phyloP scores from a whole-genome alignment of 768 basidiomycete species.

The Xerocomellus intermedius region DNA sequence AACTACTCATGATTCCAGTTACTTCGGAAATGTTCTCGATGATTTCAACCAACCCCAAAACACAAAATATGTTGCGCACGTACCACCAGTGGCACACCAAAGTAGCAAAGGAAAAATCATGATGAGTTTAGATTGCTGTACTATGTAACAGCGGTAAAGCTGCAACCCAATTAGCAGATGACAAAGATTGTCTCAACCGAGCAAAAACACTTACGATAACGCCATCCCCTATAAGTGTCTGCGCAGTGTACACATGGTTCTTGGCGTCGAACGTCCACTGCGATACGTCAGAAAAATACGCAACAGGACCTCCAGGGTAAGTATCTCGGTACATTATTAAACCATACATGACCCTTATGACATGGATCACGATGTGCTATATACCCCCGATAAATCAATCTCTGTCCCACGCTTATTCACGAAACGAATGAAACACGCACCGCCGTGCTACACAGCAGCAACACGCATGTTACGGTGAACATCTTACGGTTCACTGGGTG shows the following conservation, averaged over 20 bases:
- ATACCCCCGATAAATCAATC: background rate
- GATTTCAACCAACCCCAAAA: background rate
- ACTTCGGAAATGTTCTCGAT: background rate
- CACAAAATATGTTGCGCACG: background rate
- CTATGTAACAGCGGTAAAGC: background rate
- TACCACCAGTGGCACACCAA: background rate
- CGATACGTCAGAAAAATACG: background rate
- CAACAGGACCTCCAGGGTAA: background rate
- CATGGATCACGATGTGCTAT: background rate
- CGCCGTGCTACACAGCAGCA: background rate
- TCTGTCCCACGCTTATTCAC: no score
- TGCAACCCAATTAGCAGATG: background rate
- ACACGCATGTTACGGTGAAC: background rate
- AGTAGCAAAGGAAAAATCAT: background rate
- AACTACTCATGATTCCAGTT: background rate
- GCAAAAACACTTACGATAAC: background rate
- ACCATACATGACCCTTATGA: background rate
- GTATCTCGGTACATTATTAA: background rate
- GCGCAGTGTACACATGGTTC: background rate
- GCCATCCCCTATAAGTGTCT: background rate
- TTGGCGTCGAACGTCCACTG: background rate
- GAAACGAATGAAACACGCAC: background rate
- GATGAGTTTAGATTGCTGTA: background rate
- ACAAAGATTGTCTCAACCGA: background rate
- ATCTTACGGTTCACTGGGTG: background rate